phyloP scores from a whole-genome alignment of 2,329 filamentous ascomycete genomes.

The Dactylellina drechsleri region DNA sequence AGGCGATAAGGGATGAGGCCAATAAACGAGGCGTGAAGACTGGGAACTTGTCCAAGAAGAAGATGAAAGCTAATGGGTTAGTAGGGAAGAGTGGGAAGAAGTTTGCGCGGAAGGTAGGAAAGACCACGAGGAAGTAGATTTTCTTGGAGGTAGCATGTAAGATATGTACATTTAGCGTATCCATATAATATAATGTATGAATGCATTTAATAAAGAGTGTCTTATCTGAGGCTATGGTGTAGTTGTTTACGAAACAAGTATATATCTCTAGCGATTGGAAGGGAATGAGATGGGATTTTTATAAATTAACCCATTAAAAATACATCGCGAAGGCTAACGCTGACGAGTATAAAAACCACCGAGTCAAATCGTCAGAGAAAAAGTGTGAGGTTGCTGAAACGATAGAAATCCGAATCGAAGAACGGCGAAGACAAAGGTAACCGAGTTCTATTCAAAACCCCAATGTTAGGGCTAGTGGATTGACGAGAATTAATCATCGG shows the following conservation, averaged over 20 bases:
- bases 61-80: conserved; percentile 44
- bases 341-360: too few species aligned
- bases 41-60: conserved; percentile 49
- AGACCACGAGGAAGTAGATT: conserved; percentile 28
- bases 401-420: not conserved
- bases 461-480: too few species aligned
- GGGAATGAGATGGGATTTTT: too few species aligned
- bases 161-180: conserved; percentile 34
- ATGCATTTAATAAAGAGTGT: too few species aligned
- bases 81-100: conserved; percentile 41
- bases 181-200: not conserved
- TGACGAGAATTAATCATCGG: too few species aligned
- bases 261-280: too few species aligned
- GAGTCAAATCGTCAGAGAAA: too few species aligned
- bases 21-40: conserved; percentile 61
- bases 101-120: conserved; percentile 28
- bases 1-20: conserved; percentile 69
- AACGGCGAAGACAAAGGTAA: not conserved
- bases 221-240: too few species aligned
- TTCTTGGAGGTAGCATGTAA: not conserved
- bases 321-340: too few species aligned
- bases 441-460: too few species aligned
- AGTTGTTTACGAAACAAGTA: too few species aligned
- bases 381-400: not conserved
- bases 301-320: too few species aligned